Percentiles rank a stretch among this genome's conserved stretches.
Conservation (phyloP, 2,329 filamentous ascomycete genomes). For the Sporothrix humicola region DNA sequence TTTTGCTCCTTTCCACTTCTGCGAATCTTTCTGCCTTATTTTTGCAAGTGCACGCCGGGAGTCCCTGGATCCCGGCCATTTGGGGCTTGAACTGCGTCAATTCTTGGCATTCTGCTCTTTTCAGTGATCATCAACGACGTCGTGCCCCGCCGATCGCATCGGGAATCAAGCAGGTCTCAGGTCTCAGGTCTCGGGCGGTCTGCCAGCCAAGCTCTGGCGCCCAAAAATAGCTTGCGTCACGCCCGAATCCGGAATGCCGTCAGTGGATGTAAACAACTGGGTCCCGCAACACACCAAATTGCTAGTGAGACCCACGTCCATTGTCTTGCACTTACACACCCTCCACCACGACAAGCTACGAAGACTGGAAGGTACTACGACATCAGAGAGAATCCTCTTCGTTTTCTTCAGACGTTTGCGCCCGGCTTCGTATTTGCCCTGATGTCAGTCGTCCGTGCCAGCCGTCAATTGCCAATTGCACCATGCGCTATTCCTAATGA, state of each 20-base stretch:
- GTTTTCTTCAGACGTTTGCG: not conserved
- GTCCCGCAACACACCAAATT: not conserved
- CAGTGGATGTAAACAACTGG: slow-evolving; percentile 15
- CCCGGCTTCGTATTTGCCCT: not conserved
- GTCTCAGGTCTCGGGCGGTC: no score
- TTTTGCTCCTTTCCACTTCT: not conserved
- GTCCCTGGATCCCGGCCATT: not conserved
- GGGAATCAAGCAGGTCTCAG: slow-evolving; percentile 2
- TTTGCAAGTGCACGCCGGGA: slow-evolving; percentile 2
- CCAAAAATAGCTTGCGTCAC: slow-evolving; percentile 33
- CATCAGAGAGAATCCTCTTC: no score
- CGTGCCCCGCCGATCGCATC: slow-evolving; percentile 23
- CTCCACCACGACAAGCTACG: slow-evolving; percentile 13
- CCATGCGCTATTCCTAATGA: not conserved
- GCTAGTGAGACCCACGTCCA: slow-evolving; percentile 7
- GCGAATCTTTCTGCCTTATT: not conserved
- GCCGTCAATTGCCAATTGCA: not conserved
- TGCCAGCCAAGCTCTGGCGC: not conserved
- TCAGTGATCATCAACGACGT: slow-evolving; percentile 4
- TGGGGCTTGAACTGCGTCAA: not conserved
- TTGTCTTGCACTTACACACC: slow-evolving; percentile 27
- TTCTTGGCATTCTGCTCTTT: not conserved
- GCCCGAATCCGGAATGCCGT: slow-evolving; percentile 24
- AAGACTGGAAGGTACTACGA: no score
- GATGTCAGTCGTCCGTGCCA: no score